Conservation (phyloP, 208 protist species). For the Trypanosoma brucei region DNA sequence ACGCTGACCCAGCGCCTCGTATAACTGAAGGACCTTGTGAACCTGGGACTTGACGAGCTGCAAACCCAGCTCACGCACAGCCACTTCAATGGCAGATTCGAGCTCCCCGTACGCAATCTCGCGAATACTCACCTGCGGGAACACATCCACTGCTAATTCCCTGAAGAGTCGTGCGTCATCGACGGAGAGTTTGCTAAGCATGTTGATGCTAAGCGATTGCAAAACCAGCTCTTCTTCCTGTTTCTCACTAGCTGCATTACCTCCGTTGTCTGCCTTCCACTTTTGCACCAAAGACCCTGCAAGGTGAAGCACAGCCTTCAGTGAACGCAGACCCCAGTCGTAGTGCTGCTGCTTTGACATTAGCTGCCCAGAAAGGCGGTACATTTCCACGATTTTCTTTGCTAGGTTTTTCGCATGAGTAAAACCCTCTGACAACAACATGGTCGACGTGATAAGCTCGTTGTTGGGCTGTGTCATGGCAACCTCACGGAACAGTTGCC, state of each 20-base stretch:
- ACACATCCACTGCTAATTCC: slow-evolving; percentile 89
- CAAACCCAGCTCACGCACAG: slow-evolving; percentile 61
- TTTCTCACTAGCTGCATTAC: slow-evolving; percentile 62
- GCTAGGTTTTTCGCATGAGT: slow-evolving; percentile 75
- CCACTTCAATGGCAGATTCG: slow-evolving; percentile 66
- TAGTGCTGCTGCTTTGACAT: slow-evolving; percentile 97
- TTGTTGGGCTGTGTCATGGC: slow-evolving; percentile 97
- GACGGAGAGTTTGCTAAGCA: slow-evolving; percentile 95
- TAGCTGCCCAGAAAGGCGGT: slow-evolving; percentile 93
- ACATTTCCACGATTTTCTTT: slow-evolving; percentile 90
- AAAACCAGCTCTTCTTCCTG: slow-evolving; percentile 91
- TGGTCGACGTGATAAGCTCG: slow-evolving; percentile 93
- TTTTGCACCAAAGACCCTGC: slow-evolving; percentile 82
- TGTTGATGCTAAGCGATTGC: slow-evolving; percentile 96
- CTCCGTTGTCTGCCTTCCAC: slow-evolving; percentile 62
- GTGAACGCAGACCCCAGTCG: slow-evolving; percentile 96
- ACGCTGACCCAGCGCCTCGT: slow-evolving; percentile 90
- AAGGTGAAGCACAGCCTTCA: slow-evolving; percentile 95
- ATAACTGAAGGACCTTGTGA: slow-evolving; percentile 91
- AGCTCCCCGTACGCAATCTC: slow-evolving; percentile 81
- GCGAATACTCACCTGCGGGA: slow-evolving; percentile 58
- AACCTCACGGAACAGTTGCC: slow-evolving; percentile 96
- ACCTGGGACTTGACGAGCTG: slow-evolving; percentile 68
- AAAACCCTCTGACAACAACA: slow-evolving; percentile 91
- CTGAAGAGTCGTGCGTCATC: slow-evolving; percentile 96